Conservation (phyloP, 306 rosid genomes). For the Cicer judaicum region DNA sequence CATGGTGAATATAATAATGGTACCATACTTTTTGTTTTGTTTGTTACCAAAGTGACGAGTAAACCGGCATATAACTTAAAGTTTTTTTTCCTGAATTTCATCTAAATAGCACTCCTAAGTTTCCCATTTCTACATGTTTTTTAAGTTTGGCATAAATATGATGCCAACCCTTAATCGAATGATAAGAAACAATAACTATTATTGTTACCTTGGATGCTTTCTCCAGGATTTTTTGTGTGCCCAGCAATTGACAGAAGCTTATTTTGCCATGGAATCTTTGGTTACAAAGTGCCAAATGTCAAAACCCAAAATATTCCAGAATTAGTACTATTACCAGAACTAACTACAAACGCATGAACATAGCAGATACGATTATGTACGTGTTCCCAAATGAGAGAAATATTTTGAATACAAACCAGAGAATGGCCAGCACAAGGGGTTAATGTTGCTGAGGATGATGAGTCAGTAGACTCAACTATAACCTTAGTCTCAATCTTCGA, state of each 20-base stretch:
- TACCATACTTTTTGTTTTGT: slow-evolving; percentile 2
- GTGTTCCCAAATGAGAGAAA: not conserved
- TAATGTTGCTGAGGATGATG: slow-evolving; percentile 51
- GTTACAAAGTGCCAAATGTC: slow-evolving; percentile 37
- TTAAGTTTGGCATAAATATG: slow-evolving; percentile 26
- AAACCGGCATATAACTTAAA: slow-evolving; percentile 3
- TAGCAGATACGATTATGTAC: slow-evolving; percentile 26
- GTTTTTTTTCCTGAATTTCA: not conserved
- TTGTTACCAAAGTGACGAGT: not conserved
- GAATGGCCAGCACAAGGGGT: slow-evolving; percentile 92
- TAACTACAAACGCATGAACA: slow-evolving; percentile 1
- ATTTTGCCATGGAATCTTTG: slow-evolving; percentile 82
- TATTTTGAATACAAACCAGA: slow-evolving; percentile 65
- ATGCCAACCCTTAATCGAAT: slow-evolving; percentile 35
- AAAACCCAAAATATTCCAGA: slow-evolving; percentile 29
- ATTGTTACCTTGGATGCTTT: slow-evolving; percentile 75
- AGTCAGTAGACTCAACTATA: slow-evolving; percentile 44
- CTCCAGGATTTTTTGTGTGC: slow-evolving; percentile 80
- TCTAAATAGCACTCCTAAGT: slow-evolving; percentile 17
- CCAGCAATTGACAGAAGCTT: slow-evolving; percentile 86
- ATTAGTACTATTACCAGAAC: slow-evolving; percentile 28
- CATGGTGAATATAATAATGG: slow-evolving; percentile 27
- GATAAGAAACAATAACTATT: slow-evolving; percentile 22
- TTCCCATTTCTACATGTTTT: slow-evolving; percentile 17
- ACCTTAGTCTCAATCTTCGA: slow-evolving; percentile 72